Conservation (phyloP, 2,329 filamentous ascomycete species). For the Fusarium aywerte region DNA sequence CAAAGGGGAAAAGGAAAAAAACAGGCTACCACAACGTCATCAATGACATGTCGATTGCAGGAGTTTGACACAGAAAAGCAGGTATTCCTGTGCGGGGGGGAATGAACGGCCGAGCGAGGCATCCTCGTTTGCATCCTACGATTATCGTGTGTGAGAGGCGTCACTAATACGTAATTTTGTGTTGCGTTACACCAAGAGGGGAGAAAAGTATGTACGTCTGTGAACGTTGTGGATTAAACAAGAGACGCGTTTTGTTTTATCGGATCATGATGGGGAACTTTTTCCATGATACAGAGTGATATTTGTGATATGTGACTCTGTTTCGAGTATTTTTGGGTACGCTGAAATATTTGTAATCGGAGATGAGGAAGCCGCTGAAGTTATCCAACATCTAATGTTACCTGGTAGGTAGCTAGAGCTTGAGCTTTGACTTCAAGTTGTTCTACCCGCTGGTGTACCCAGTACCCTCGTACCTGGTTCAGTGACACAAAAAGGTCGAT, state of each 20-base stretch:
- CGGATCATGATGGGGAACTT: slow-evolving; percentile 2
- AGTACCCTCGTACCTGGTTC: background rate
- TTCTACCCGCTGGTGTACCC: background rate
- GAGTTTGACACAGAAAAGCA: slow-evolving; percentile 29
- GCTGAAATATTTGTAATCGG: background rate
- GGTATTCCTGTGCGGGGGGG: slow-evolving; percentile 40
- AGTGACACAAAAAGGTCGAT: background rate
- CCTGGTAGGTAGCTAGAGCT: background rate
- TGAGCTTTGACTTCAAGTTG: background rate
- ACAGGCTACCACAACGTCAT: slow-evolving; percentile 38
- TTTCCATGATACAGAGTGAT: background rate
- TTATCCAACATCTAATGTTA: background rate
- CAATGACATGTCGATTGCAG: slow-evolving; percentile 45
- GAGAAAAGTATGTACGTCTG: background rate
- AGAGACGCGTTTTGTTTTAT: slow-evolving; percentile 14
- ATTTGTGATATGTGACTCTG: background rate
- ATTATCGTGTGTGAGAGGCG: slow-evolving; percentile 27
- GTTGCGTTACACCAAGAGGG: slow-evolving; percentile 6
- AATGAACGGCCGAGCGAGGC: slow-evolving; percentile 11
- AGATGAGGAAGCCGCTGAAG: background rate
- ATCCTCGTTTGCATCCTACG: background rate
- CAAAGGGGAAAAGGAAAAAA: background rate
- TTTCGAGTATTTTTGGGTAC: background rate
- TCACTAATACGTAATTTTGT: slow-evolving; percentile 45
- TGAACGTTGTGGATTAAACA: background rate